These are phyloP conservation scores for Lunasporangiospora selenospora DNA, from an alignment of 192 early-diverging fungal species.

Conservation along the genomic window DNA sequence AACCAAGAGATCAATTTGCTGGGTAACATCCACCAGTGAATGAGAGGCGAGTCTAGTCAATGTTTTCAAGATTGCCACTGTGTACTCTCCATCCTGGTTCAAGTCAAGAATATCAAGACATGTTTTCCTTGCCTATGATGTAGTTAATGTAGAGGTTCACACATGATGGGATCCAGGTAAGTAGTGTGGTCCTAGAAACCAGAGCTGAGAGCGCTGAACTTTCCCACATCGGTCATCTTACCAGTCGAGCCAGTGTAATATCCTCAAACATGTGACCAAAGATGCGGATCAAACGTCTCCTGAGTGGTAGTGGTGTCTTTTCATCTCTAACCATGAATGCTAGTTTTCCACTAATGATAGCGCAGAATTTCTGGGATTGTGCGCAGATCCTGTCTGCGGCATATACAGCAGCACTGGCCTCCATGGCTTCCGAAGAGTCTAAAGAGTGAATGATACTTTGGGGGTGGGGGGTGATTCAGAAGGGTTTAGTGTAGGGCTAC, in stretches of 20 bases:
- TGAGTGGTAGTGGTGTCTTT: constrained; percentile 39
- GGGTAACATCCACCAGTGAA: constrained; percentile 48
- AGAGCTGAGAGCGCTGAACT: too few relatives aligned
- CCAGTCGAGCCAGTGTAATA: constrained; percentile 49
- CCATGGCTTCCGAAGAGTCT: constrained; percentile 52
- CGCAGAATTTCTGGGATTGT: constrained; percentile 50
- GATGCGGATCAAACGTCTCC: constrained; percentile 47
- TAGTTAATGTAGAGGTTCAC: background rate
- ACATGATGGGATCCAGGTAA: background rate
- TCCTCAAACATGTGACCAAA: constrained; percentile 60
- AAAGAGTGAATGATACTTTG: constrained; percentile 51
- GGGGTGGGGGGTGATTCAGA: too few relatives aligned
- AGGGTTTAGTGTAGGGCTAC: too few relatives aligned
- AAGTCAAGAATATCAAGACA: constrained; percentile 48
- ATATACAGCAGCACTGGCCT: constrained; percentile 53
- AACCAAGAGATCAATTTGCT: constrained; percentile 43
- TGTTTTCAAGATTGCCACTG: constrained; percentile 49
- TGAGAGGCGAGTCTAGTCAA: constrained; percentile 45
- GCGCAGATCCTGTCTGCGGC: constrained; percentile 56
- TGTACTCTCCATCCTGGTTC: constrained; percentile 40
- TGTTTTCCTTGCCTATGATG: constrained; percentile 38
- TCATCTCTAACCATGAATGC: constrained; percentile 37
- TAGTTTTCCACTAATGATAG: constrained; percentile 50
- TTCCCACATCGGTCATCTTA: background rate
- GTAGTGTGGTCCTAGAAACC: too few relatives aligned